Percentiles rank a stretch among this genome's conserved stretches.
Conservation (phyloP, 1,284 basidiomycete genomes). For the Ceratobasidium sp. region DNA sequence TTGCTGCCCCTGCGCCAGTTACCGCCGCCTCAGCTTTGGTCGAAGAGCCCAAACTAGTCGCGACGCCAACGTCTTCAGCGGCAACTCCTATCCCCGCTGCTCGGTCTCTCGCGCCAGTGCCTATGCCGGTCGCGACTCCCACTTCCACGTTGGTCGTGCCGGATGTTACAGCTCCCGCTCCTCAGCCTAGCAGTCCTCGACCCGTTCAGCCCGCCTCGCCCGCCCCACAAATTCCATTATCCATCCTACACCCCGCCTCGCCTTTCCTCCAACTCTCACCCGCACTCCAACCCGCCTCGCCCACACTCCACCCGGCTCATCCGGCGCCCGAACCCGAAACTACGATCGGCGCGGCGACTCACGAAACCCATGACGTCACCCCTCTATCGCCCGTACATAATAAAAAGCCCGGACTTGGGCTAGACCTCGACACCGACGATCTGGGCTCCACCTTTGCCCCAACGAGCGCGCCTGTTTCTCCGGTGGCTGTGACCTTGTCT, state of each 20-base stretch:
- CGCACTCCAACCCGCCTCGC: background rate
- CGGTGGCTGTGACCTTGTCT: background rate
- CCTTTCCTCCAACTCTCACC: background rate
- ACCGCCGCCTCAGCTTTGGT: background rate
- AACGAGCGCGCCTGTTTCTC: conserved; percentile 3
- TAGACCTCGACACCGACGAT: conserved; percentile 12
- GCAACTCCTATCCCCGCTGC: background rate
- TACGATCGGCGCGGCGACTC: background rate
- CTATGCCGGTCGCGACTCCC: background rate
- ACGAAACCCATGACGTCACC: background rate
- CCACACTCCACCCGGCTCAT: background rate
- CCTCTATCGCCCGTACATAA: background rate
- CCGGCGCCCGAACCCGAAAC: too few species aligned
- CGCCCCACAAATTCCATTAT: too few species aligned
- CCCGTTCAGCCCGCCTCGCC: background rate
- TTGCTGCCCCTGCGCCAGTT: background rate
- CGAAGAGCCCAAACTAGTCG: background rate
- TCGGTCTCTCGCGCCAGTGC: background rate
- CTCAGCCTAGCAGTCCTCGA: conserved; percentile 14
- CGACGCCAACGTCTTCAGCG: background rate
- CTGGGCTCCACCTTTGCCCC: background rate
- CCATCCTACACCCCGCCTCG: background rate
- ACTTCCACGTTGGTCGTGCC: too few species aligned
- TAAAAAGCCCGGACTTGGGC: background rate
- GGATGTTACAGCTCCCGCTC: background rate